These are phyloP conservation scores for Hibiscus tridactylites DNA, from an alignment of 345 rosid species.

Conservation along the genomic window DNA sequence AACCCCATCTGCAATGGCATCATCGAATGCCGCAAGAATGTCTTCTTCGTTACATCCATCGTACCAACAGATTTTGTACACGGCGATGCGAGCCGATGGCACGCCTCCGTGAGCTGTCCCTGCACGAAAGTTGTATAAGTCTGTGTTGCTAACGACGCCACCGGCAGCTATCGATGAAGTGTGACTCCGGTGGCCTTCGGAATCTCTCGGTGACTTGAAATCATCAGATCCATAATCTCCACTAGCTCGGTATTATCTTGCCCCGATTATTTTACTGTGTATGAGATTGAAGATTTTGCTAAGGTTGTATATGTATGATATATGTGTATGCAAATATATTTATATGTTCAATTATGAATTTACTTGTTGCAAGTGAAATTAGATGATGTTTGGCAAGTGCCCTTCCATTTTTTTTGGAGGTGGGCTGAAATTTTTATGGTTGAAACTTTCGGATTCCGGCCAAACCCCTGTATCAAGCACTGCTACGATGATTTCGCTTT, in stretches of 20 bases:
- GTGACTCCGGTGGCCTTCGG: constrained; percentile 28
- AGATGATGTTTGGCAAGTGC: constrained; percentile 26
- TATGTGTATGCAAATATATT: too few species aligned
- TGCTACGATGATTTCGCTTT: constrained; percentile 35
- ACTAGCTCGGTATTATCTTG: constrained; percentile 18
- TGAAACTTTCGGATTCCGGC: constrained; percentile 40
- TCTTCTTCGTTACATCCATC: constrained; percentile 14
- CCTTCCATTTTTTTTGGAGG: constrained; percentile 48
- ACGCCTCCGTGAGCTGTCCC: constrained; percentile 26
- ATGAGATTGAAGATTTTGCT: not conserved
- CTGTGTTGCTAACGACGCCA: constrained; percentile 6
- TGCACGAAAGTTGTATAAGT: constrained; percentile 2
- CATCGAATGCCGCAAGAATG: constrained; percentile 28
- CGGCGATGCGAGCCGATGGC: constrained; percentile 22
- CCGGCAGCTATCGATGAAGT: constrained; percentile 26
- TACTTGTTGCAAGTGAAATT: constrained; percentile 41
- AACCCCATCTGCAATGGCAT: constrained; percentile 30
- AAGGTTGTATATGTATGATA: not conserved
- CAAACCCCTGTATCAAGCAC: constrained; percentile 49
- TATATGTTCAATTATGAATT: not conserved
- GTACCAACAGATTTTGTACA: constrained; percentile 27
- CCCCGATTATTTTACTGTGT: constrained; percentile 31
- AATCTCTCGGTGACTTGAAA: constrained; percentile 21
- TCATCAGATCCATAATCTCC: not conserved
- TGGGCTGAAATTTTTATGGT: constrained; percentile 27